These are phyloP conservation scores for Cordyceps farinosa DNA, from an alignment of 2,329 filamentous ascomycete species.

Conservation along the genomic window DNA sequence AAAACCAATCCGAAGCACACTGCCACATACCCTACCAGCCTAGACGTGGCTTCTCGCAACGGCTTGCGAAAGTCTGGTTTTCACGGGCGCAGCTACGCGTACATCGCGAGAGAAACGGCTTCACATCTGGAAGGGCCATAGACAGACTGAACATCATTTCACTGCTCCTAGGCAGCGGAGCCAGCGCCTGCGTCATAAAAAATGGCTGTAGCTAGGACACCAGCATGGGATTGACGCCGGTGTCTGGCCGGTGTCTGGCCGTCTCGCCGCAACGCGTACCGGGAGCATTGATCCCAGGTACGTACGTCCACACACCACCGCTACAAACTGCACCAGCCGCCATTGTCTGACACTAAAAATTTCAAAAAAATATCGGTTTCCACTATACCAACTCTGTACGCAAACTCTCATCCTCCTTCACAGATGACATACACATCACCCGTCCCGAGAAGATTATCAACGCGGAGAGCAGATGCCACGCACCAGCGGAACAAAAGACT, in stretches of 20 bases:
- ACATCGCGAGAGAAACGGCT: slow-evolving; percentile 68
- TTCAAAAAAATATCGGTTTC: slow-evolving; percentile 71
- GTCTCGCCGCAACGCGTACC: slow-evolving; percentile 83
- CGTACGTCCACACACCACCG: slow-evolving; percentile 22
- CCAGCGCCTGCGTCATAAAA: slow-evolving; percentile 74
- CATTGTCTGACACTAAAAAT: background rate
- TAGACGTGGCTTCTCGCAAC: slow-evolving; percentile 65
- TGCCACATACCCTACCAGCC: slow-evolving; percentile 77
- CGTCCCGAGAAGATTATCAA: slow-evolving; percentile 84
- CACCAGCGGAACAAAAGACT: slow-evolving; percentile 83
- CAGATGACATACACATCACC: slow-evolving; percentile 73
- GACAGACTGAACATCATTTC: slow-evolving; percentile 70
- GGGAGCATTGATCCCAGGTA: slow-evolving; percentile 80
- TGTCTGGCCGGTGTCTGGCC: too few species aligned
- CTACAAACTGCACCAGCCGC: background rate
- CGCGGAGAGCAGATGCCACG: slow-evolving; percentile 80
- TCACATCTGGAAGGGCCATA: slow-evolving; percentile 58
- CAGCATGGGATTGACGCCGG: slow-evolving; percentile 83
- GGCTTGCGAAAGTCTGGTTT: slow-evolving; percentile 85
- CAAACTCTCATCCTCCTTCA: slow-evolving; percentile 69
- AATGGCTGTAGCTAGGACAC: slow-evolving; percentile 64
- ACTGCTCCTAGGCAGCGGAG: slow-evolving; percentile 80
- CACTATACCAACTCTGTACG: slow-evolving; percentile 84
- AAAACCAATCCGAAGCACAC: slow-evolving; percentile 68
- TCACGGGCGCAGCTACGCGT: slow-evolving; percentile 83